Evolutionary conservation across 768 basidiomycete genomes (phyloP).

Genomic region (Serendipita indica): DNA sequence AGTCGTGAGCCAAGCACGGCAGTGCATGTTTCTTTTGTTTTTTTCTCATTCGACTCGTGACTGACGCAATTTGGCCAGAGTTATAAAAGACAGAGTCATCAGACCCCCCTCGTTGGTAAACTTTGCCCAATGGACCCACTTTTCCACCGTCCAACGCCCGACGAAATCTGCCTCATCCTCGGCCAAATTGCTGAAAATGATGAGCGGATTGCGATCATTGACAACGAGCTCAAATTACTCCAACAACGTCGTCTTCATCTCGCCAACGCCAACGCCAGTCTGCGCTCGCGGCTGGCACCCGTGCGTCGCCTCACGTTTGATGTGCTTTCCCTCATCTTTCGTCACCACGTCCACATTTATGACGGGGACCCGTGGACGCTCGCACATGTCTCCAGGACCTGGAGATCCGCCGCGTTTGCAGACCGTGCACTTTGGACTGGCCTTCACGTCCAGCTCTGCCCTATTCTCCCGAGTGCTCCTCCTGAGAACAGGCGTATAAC

Average conservation of each 20-base stretch:
- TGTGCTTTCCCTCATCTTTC: background rate
- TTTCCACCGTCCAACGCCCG: background rate
- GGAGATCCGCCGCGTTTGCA: background rate
- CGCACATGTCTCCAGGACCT: background rate
- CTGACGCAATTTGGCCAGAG: too few species aligned
- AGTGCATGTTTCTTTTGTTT: too few species aligned
- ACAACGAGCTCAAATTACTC: background rate
- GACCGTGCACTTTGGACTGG: background rate
- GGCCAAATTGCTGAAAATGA: background rate
- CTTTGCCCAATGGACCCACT: background rate
- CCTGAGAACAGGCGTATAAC: background rate
- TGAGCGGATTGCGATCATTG: background rate
- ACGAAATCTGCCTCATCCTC: background rate
- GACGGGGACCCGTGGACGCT: constrained; percentile 4
- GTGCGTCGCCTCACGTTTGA: background rate
- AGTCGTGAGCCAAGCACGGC: too few species aligned
- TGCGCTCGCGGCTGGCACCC: background rate
- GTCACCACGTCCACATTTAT: background rate
- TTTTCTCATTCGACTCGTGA: too few species aligned
- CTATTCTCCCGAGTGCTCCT: background rate
- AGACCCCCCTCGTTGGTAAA: too few species aligned
- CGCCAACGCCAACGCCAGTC: background rate
- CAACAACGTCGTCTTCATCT: background rate
- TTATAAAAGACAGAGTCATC: too few species aligned
- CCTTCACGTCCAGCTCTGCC: background rate